Percentiles rank a stretch among this genome's conserved stretches.
These are phyloP conservation scores for Sclerotinia spermophila DNA, from an alignment of 2,329 filamentous ascomycete genomes.

Conservation along the genomic window DNA sequence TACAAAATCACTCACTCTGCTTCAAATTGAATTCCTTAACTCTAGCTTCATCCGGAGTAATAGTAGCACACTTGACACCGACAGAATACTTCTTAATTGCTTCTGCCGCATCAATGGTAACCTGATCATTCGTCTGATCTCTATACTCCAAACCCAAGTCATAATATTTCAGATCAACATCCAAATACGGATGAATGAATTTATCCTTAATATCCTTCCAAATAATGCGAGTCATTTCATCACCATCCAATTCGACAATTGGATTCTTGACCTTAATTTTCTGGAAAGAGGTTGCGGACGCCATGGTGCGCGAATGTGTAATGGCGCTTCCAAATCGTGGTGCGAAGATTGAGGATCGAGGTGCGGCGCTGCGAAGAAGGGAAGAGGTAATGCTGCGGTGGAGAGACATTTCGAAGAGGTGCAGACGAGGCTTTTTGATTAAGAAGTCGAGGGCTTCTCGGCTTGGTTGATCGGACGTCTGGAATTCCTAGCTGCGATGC, in stretches of 20 bases:
- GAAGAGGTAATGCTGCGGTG: conserved; percentile 8
- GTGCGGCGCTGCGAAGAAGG: conserved; percentile 2
- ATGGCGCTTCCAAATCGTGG: conserved; percentile 27
- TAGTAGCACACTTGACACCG: conserved; percentile 98
- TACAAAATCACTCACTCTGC: conserved; percentile 66
- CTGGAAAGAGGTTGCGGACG: conserved; percentile 47
- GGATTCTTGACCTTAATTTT: conserved; percentile 99
- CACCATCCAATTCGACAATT: conserved; percentile 93
- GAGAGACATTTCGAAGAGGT: conserved; percentile 8
- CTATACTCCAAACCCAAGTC: conserved; percentile 91
- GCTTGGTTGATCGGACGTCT: not conserved
- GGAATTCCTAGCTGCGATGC: conserved; percentile 3
- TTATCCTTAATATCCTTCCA: conserved; percentile 99
- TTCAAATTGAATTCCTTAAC: conserved; percentile 98
- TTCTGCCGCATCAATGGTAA: conserved; percentile 91
- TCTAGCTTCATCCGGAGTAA: conserved; percentile 94
- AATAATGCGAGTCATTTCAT: conserved; percentile 97
- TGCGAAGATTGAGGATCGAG: conserved; percentile 8
- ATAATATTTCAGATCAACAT: conserved; percentile 98
- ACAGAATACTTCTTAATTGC: conserved; percentile 99
- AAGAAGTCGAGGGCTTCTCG: not conserved
- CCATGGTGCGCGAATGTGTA: conserved; percentile 49
- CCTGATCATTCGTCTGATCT: conserved; percentile 93
- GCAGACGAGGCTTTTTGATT: not conserved
- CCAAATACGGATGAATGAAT: conserved; percentile 93